Percentiles rank a stretch among this genome's conserved stretches.
Evolutionary conservation across 345 rosid species (phyloP).

Genomic region (Brassica juncea): DNA sequence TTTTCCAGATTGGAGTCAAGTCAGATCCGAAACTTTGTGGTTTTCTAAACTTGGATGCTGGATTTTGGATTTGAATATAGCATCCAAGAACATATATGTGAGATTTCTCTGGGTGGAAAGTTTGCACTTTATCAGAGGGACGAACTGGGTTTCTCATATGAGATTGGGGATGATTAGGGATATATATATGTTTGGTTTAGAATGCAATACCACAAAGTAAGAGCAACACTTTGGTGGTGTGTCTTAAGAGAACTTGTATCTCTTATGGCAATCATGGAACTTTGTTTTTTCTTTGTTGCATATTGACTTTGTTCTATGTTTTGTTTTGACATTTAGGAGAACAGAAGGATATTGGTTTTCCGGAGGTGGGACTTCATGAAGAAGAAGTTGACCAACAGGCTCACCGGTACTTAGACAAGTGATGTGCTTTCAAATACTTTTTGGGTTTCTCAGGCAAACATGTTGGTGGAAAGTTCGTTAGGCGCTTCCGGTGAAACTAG

Average conservation of each 20-base stretch:
- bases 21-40: conserved; percentile 24
- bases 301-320: conserved; percentile 28
- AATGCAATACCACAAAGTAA: not conserved
- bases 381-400: conserved; percentile 19
- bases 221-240: conserved; percentile 3
- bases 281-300: conserved; percentile 9
- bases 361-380: not conserved
- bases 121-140: not conserved
- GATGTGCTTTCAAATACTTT: conserved; percentile 36
- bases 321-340: conserved; percentile 23
- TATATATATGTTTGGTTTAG: not conserved
- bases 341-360: conserved; percentile 1
- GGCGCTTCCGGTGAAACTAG: conserved; percentile 46
- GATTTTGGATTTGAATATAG: conserved; percentile 9
- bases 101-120: not conserved
- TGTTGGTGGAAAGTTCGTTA: conserved; percentile 49
- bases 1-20: conserved; percentile 30
- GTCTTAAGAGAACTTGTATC: not conserved
- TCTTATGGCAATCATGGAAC: not conserved
- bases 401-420: conserved; percentile 28
- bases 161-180: conserved; percentile 7
- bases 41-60: conserved; percentile 16
- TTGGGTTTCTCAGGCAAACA: conserved; percentile 30
- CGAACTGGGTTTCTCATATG: conserved; percentile 1
- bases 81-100: not conserved